Evolutionary conservation across 495 filamentous ascomycete genomes (phyloP).

Genomic region (Tuber brumale): DNA sequence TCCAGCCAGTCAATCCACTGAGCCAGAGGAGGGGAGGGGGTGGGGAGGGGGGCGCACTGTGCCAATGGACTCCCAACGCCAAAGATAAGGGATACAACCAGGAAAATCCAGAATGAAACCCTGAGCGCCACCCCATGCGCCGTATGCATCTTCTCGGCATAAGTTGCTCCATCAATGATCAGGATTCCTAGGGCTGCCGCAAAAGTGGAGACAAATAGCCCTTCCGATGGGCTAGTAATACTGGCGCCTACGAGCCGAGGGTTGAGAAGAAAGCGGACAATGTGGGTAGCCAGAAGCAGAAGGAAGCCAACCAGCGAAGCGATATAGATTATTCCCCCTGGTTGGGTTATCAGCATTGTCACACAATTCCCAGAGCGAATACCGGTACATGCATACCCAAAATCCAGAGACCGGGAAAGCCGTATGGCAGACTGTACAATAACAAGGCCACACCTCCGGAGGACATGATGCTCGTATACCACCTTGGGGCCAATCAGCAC

Average conservation of each 20-base stretch:
- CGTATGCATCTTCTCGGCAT: constrained; percentile 36
- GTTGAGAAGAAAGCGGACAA: constrained; percentile 33
- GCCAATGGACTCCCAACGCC: constrained; percentile 29
- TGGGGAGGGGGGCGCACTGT: constrained; percentile 18
- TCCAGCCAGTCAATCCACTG: not conserved
- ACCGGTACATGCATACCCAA: constrained; percentile 30
- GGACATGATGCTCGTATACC: constrained; percentile 37
- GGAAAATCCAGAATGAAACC: constrained; percentile 37
- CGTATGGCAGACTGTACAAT: constrained; percentile 33
- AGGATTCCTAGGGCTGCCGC: constrained; percentile 37
- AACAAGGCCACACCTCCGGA: constrained; percentile 37
- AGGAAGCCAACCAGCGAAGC: constrained; percentile 33
- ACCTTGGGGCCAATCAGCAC: constrained; percentile 24
- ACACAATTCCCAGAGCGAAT: not conserved
- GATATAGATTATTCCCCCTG: constrained; percentile 35
- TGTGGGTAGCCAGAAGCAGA: constrained; percentile 26
- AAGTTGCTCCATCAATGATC: constrained; percentile 36
- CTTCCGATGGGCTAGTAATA: constrained; percentile 29
- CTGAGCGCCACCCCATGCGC: constrained; percentile 22
- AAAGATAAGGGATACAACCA: constrained; percentile 30
- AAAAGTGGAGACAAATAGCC: constrained; percentile 34
- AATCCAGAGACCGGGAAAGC: constrained; percentile 29
- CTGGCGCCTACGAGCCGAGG: constrained; percentile 29
- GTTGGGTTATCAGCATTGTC: constrained; percentile 12
- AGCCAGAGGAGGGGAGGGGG: constrained; percentile 7